Evolutionary conservation across 225 moss, liverwort and hornwort species (phyloP).

Genomic region (Bryoerythrophyllum caledonicum): DNA sequence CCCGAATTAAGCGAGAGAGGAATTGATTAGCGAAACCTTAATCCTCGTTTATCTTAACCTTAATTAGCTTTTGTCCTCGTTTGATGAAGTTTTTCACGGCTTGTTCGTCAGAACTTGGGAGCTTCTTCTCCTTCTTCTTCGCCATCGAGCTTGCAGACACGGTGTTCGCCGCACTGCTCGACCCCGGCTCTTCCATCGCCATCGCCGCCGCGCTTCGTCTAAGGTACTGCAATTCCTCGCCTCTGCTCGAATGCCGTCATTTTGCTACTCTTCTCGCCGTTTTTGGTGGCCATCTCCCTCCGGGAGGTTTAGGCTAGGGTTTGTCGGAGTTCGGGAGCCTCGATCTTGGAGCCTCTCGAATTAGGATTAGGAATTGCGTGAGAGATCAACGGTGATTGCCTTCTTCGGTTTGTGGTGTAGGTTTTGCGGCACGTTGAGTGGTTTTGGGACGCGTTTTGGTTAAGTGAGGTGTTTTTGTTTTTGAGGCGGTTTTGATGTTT

Average conservation of each 20-base stretch:
- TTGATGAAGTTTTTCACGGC: neutral
- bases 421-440: neutral
- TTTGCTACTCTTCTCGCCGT: neutral
- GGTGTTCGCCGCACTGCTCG: too few relatives aligned
- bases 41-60: too few relatives aligned
- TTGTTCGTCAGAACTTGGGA: slow-evolving; percentile 20
- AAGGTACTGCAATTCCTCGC: slow-evolving; percentile 30
- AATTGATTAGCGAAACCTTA: too few relatives aligned
- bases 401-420: slow-evolving; percentile 16
- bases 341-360: slow-evolving; percentile 13
- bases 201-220: neutral
- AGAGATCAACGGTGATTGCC: too few relatives aligned
- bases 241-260: slow-evolving; percentile 25
- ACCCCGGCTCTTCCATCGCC: too few relatives aligned
- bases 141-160: slow-evolving; percentile 29
- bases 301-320: slow-evolving; percentile 47
- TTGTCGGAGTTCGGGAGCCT: slow-evolving; percentile 22
- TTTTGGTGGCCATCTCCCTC: neutral
- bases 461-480: neutral
- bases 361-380: too few relatives aligned
- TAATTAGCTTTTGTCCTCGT: too few relatives aligned
- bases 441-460: too few relatives aligned
- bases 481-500: neutral
- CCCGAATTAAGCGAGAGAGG: too few relatives aligned
- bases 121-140: neutral